Percentiles rank a stretch among this genome's conserved stretches.
These are phyloP conservation scores for Boletus insuetus DNA, from an alignment of 768 basidiomycete species.

Conservation along the genomic window DNA sequence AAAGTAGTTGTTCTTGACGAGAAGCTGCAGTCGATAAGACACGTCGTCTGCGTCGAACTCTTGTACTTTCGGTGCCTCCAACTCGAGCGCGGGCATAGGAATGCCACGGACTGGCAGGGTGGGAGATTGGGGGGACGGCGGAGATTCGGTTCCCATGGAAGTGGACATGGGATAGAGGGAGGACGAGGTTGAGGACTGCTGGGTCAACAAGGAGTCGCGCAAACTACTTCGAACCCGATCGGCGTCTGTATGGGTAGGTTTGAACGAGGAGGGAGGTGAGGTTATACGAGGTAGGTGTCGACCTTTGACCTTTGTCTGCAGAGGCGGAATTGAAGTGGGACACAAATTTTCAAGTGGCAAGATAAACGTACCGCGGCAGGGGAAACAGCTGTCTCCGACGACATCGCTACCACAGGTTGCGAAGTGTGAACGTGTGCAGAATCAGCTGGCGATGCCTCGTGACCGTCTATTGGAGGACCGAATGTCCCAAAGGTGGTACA, in stretches of 20 bases:
- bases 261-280: conserved; percentile 35
- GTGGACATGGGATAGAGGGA: conserved; percentile 78
- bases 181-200: conserved; percentile 66
- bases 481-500: conserved; percentile 22
- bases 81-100: conserved; percentile 45
- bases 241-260: conserved; percentile 22
- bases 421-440: neutral
- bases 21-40: conserved; percentile 76
- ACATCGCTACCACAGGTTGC: conserved; percentile 4
- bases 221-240: conserved; percentile 53
- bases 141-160: conserved; percentile 63
- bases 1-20: conserved; percentile 87
- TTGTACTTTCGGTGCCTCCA: conserved; percentile 48
- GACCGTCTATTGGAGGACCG: conserved; percentile 20
- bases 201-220: conserved; percentile 54
- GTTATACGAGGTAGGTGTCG: conserved; percentile 37
- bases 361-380: conserved; percentile 21
- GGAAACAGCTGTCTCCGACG: conserved; percentile 11
- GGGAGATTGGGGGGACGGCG: conserved; percentile 58
- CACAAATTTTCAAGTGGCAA: conserved; percentile 7
- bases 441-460: conserved; percentile 5
- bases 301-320: conserved; percentile 34
- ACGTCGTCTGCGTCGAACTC: conserved; percentile 74
- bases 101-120: conserved; percentile 40
- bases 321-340: conserved; percentile 15